These are phyloP conservation scores for Starmerella apis DNA, from an alignment of 805 yeast species.

Conservation along the genomic window DNA sequence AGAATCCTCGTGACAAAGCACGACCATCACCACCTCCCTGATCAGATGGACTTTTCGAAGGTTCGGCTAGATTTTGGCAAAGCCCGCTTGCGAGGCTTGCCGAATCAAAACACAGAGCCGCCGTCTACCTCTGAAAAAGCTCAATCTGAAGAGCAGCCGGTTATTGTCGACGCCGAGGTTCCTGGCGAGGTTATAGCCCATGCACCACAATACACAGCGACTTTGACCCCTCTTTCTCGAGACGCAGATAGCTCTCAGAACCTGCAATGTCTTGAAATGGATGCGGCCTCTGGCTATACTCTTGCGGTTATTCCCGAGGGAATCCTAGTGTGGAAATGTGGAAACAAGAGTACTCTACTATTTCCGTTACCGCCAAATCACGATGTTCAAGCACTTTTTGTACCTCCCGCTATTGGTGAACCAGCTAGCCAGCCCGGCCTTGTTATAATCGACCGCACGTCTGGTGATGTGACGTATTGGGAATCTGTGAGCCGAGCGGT, in stretches of 20 bases:
- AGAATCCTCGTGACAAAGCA: background rate
- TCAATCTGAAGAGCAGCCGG: background rate
- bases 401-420: conserved; percentile 45
- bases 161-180: background rate
- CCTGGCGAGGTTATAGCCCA: conserved; percentile 9
- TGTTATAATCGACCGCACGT: conserved; percentile 47
- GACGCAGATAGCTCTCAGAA: background rate
- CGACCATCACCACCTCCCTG: background rate
- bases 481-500: conserved; percentile 67
- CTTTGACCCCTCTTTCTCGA: conserved; percentile 1
- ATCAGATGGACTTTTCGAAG: conserved; percentile 19
- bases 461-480: conserved; percentile 57
- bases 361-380: conserved; percentile 14
- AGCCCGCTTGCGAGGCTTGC: conserved; percentile 15
- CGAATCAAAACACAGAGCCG: background rate
- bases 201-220: conserved; percentile 17
- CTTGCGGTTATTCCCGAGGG: conserved; percentile 13
- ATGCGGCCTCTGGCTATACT: conserved; percentile 11
- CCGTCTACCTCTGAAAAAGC: background rate
- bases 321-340: conserved; percentile 13
- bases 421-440: conserved; percentile 50
- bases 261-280: conserved; percentile 2
- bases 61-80: conserved; percentile 20
- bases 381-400: conserved; percentile 43
- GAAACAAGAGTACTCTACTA: conserved; percentile 5